Evolutionary conservation across 1,284 basidiomycete genomes (phyloP).

Genomic region (Trichosporon asahii): DNA sequence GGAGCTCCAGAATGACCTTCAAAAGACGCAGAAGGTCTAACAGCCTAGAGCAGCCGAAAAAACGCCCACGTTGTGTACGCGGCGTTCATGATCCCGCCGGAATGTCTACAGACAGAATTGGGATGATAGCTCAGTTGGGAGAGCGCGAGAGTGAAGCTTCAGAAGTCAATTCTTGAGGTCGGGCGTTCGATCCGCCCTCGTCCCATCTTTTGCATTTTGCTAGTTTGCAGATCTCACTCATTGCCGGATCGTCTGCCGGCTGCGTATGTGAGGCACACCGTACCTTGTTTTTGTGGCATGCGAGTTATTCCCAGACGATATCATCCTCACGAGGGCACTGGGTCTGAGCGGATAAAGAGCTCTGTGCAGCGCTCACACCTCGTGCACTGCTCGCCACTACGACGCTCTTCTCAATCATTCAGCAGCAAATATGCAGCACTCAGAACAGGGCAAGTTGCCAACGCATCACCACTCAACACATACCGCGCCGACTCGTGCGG

Average conservation of each 20-base stretch:
- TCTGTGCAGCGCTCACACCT: background rate
- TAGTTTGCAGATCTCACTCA: background rate
- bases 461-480: background rate
- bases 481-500: background rate
- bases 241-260: background rate
- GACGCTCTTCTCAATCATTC: background rate
- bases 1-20: too few relatives aligned
- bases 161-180: slow-evolving; percentile 5
- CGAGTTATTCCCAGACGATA: background rate
- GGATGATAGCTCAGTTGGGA: slow-evolving; percentile 5
- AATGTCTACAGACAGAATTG: background rate
- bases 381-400: background rate
- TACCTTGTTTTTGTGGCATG: background rate
- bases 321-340: background rate
- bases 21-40: background rate
- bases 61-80: too few relatives aligned
- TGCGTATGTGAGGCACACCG: background rate
- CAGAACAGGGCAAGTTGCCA: background rate
- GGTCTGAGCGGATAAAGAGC: background rate
- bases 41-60: too few relatives aligned
- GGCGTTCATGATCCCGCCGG: background rate
- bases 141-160: slow-evolving; percentile 4
- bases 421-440: too few relatives aligned
- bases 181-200: slow-evolving; percentile 4
- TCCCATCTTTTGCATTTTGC: background rate